phyloP scores from a whole-genome alignment of 495 filamentous ascomycete species.

The Talaromyces trachyspermus region DNA sequence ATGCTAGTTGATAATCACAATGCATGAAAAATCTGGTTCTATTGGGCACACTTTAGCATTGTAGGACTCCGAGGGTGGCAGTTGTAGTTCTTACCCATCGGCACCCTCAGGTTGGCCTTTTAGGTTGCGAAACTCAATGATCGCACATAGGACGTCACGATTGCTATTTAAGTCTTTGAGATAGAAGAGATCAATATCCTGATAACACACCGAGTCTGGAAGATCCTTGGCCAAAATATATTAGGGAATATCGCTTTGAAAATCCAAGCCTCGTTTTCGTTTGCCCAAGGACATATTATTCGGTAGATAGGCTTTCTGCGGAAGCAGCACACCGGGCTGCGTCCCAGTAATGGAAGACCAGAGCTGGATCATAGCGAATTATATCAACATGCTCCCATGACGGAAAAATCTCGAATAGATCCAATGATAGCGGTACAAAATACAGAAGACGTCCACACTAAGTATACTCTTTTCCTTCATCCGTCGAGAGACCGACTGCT shows the following conservation, averaged over 20 bases:
- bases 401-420: conserved; percentile 21
- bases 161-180: background rate
- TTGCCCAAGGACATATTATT: conserved; percentile 8
- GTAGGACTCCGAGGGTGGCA: background rate
- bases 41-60: no score
- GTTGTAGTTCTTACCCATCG: conserved; percentile 1
- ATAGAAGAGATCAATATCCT: conserved; percentile 6
- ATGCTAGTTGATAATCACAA: no score
- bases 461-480: conserved; percentile 19
- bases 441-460: conserved; percentile 19
- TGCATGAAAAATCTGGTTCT: no score
- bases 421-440: conserved; percentile 21
- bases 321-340: conserved; percentile 20
- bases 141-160: background rate
- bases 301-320: conserved; percentile 15
- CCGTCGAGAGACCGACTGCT: conserved; percentile 10
- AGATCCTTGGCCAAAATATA: background rate
- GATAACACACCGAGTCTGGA: conserved; percentile 1
- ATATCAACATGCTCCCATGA: conserved; percentile 23
- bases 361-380: conserved; percentile 21
- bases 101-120: conserved; percentile 6
- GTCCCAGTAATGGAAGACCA: conserved; percentile 26
- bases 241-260: conserved; percentile 6
- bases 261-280: background rate
- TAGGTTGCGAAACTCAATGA: conserved; percentile 7